Conservation (phyloP, 2,329 filamentous ascomycete genomes). For the Penicillium frequentans region DNA sequence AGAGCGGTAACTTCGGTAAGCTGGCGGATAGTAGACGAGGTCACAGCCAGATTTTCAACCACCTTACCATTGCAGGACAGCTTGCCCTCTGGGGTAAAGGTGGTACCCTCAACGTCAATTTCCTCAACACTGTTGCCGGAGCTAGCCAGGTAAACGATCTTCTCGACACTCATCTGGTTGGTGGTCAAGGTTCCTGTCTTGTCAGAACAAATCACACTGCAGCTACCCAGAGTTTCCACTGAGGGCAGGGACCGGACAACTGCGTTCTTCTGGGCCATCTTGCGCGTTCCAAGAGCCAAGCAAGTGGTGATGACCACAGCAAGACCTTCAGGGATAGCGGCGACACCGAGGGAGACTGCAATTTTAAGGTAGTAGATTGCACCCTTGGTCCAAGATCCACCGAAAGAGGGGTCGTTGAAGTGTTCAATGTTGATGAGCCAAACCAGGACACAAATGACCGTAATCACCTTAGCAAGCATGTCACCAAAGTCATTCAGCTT, state of each 20-base stretch:
- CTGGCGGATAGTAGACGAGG: constrained; percentile 75
- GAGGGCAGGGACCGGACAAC: constrained; percentile 95
- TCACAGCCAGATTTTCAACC: constrained; percentile 66
- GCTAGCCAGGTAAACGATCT: constrained; percentile 79
- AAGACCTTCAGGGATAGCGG: constrained; percentile 94
- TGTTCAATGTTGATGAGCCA: constrained; percentile 99
- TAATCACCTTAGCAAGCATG: constrained; percentile 94
- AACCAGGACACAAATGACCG: constrained; percentile 90
- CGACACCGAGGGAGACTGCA: constrained; percentile 94
- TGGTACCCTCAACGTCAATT: constrained; percentile 87
- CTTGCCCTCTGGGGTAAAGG: constrained; percentile 79
- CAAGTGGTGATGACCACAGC: constrained; percentile 99
- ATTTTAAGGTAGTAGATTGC: constrained; percentile 99
- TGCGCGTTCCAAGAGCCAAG: constrained; percentile 89
- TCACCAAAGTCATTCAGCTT: constrained; percentile 99
- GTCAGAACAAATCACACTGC: constrained; percentile 98
- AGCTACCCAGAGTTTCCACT: constrained; percentile 96
- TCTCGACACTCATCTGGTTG: constrained; percentile 99
- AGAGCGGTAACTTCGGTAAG: constrained; percentile 70
- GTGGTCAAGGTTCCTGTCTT: constrained; percentile 98
- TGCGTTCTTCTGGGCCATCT: constrained; percentile 98
- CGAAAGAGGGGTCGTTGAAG: constrained; percentile 92
- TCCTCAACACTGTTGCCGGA: constrained; percentile 75
- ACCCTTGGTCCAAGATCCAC: constrained; percentile 83
- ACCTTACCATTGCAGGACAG: constrained; percentile 69